Evolutionary conservation across 495 filamentous ascomycete species (phyloP).

Genomic region (Oidiodendron maius): DNA sequence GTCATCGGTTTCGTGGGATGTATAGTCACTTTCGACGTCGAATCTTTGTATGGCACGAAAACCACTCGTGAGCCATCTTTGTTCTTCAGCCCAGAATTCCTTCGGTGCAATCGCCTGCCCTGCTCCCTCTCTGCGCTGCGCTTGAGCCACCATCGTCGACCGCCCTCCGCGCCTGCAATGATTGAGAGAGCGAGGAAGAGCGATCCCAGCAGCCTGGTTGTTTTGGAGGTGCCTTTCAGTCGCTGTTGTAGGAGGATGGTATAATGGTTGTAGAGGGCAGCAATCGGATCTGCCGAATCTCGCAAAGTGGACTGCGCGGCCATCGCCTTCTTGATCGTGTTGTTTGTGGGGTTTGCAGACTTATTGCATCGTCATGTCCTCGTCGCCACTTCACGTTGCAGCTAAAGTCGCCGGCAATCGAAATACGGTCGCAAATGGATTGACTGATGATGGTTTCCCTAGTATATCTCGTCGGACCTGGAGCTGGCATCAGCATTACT

Average conservation of each 20-base stretch:
- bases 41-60: slow-evolving; percentile 84
- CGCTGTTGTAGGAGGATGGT: slow-evolving; percentile 52
- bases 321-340: slow-evolving; percentile 42
- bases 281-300: slow-evolving; percentile 60
- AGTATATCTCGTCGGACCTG: too few relatives aligned
- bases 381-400: neutral
- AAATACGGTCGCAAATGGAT: too few relatives aligned
- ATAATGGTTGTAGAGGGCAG: slow-evolving; percentile 63
- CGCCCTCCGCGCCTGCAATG: slow-evolving; percentile 67
- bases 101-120: slow-evolving; percentile 70
- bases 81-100: slow-evolving; percentile 86
- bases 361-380: slow-evolving; percentile 2
- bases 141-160: slow-evolving; percentile 64
- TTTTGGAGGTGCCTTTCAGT: slow-evolving; percentile 55
- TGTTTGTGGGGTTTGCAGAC: neutral
- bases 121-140: slow-evolving; percentile 70
- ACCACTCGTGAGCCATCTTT: slow-evolving; percentile 94
- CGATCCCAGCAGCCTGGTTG: slow-evolving; percentile 66
- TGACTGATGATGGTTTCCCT: too few relatives aligned
- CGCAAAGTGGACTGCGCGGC: slow-evolving; percentile 82
- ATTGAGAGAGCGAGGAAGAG: slow-evolving; percentile 70
- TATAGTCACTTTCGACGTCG: slow-evolving; percentile 87
- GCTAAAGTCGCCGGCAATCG: too few relatives aligned
- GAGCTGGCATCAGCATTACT: too few relatives aligned
- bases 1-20: slow-evolving; percentile 88